These are phyloP conservation scores for Pestalotiopsis sp. DNA, from an alignment of 2,329 filamentous ascomycete genomes.

Conservation along the genomic window DNA sequence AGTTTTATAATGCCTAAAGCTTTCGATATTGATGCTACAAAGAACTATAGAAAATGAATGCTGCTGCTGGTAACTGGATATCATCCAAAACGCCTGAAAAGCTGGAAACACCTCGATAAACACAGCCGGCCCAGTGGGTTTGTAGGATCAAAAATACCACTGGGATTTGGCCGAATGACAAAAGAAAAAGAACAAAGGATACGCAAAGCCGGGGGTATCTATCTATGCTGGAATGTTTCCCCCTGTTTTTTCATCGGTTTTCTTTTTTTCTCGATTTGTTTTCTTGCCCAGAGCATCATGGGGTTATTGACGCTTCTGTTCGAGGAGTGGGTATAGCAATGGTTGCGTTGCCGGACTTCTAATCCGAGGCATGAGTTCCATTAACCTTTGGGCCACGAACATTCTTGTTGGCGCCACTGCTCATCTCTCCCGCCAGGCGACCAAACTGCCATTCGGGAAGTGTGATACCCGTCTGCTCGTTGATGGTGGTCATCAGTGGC, in stretches of 20 bases:
- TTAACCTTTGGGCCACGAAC: slow-evolving; percentile 37
- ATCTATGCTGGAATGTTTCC: no score
- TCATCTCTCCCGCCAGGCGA: slow-evolving; percentile 40
- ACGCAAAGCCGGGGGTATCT: neutral
- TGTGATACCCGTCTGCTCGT: slow-evolving; percentile 84
- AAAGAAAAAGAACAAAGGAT: neutral
- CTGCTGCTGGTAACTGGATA: neutral
- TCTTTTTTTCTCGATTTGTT: no score
- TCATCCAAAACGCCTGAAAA: neutral
- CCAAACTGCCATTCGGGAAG: slow-evolving; percentile 79
- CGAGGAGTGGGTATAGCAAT: neutral
- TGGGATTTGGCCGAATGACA: neutral
- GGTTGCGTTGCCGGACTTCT: neutral
- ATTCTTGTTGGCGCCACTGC: slow-evolving; percentile 35
- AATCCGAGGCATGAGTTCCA: slow-evolving; percentile 1
- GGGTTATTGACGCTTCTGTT: neutral
- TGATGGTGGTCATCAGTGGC: slow-evolving; percentile 81
- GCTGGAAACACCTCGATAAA: no score
- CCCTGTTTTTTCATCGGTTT: no score
- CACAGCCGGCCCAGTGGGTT: no score
- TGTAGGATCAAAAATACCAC: no score
- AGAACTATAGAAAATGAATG: neutral
- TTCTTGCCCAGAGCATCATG: no score
- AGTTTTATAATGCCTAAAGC: neutral
- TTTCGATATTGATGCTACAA: neutral